A percentile compares a stretch with the other conserved stretches of the same genome.
These are phyloP conservation scores for Gloeopeniophorella convolvens DNA, from an alignment of 768 basidiomycete species.

Conservation along the genomic window DNA sequence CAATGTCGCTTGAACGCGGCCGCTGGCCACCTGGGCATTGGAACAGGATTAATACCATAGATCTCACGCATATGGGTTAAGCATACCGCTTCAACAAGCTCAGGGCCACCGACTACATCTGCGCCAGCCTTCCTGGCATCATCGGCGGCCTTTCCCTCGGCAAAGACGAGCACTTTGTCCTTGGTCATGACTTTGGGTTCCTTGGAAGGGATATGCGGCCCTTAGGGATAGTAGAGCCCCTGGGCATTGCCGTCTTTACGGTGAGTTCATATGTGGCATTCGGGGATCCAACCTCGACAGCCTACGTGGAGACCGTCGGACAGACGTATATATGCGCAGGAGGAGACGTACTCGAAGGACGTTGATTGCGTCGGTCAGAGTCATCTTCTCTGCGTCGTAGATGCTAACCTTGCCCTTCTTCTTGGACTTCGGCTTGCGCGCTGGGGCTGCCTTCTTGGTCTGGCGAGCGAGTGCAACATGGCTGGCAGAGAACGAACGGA, in stretches of 20 bases:
- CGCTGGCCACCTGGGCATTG: constrained; percentile 63
- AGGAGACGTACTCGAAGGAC: constrained; percentile 43
- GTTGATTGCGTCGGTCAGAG: constrained; percentile 56
- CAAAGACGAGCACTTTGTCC: constrained; percentile 88
- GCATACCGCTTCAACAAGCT: constrained; percentile 81
- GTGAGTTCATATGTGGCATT: constrained; percentile 73
- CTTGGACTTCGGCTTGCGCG: constrained; percentile 49
- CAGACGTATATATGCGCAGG: constrained; percentile 29
- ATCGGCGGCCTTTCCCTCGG: constrained; percentile 75
- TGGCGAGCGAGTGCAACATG: constrained; percentile 41
- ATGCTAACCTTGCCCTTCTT: constrained; percentile 47
- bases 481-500: constrained; percentile 50
- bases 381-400: constrained; percentile 60
- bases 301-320: constrained; percentile 36
- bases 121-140: constrained; percentile 86
- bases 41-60: neutral
- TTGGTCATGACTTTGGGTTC: constrained; percentile 67
- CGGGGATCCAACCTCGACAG: constrained; percentile 76
- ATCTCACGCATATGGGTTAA: constrained; percentile 7
- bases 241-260: constrained; percentile 71
- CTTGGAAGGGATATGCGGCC: constrained; percentile 83
- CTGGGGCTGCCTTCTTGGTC: constrained; percentile 57
- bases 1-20: constrained; percentile 71
- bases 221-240: constrained; percentile 78
- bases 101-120: constrained; percentile 83